Percentiles rank a stretch among this genome's conserved stretches.
Conservation (phyloP, 495 filamentous ascomycete genomes). For the Neurospora sp. region DNA sequence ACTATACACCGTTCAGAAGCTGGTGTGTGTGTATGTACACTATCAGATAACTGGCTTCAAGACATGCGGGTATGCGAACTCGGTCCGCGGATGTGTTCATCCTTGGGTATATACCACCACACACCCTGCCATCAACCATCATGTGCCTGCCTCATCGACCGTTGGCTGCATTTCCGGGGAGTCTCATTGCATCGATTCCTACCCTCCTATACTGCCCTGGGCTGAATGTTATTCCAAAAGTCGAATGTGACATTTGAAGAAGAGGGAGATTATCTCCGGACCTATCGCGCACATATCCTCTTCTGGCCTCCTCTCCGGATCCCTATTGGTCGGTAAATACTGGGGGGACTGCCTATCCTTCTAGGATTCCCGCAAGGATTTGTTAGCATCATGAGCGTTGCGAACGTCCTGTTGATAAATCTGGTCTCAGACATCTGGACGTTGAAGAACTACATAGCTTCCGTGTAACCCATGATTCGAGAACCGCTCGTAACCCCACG, state of each 20-base stretch:
- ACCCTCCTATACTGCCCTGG: not conserved
- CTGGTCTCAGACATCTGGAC: not conserved
- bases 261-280: not conserved
- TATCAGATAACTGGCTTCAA: not conserved
- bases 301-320: not conserved
- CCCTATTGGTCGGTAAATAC: not conserved
- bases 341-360: not conserved
- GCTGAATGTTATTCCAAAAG: not conserved
- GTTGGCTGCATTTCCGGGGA: not conserved
- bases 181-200: not conserved
- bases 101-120: not conserved
- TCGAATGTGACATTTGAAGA: not conserved
- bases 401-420: not conserved
- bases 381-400: not conserved
- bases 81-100: not conserved
- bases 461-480: not conserved
- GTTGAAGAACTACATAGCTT: not conserved
- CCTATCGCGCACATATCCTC: not conserved
- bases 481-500: not conserved
- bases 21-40: not conserved
- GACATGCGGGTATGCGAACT: not conserved
- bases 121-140: not conserved
- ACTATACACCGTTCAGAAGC: not conserved
- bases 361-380: not conserved
- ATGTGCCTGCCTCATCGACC: not conserved